A percentile compares a stretch with the other conserved stretches of the same genome.
Conservation (phyloP, 495 filamentous ascomycete species). For the Penicillium odoratum region DNA sequence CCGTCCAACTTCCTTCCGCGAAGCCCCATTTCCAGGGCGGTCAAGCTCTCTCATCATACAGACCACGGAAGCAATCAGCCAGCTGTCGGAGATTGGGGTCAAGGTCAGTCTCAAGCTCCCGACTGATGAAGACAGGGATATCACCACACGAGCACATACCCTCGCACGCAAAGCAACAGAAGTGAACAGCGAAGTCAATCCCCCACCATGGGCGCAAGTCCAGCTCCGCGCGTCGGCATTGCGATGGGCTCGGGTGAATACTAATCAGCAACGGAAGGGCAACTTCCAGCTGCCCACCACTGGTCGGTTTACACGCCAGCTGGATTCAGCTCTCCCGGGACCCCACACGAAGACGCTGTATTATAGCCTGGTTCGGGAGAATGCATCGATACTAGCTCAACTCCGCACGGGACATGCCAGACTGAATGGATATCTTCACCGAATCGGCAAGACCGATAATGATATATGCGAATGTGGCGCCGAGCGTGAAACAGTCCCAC, state of each 20-base stretch:
- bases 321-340: slow-evolving; percentile 5
- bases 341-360: background rate
- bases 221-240: background rate
- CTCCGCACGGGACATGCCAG: slow-evolving; percentile 11
- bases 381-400: slow-evolving; percentile 1
- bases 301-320: slow-evolving; percentile 6
- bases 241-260: slow-evolving; percentile 5
- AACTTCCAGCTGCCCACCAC: slow-evolving; percentile 1
- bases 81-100: background rate
- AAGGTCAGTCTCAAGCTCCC: slow-evolving; percentile 4
- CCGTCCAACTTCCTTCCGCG: no score
- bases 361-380: slow-evolving; percentile 4
- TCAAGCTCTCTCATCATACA: background rate
- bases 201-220: slow-evolving; percentile 5
- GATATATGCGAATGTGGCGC: slow-evolving; percentile 26
- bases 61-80: slow-evolving; percentile 7
- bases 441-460: slow-evolving; percentile 21
- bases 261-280: background rate
- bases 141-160: slow-evolving; percentile 4
- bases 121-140: slow-evolving; percentile 5
- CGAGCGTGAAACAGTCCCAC: slow-evolving; percentile 30
- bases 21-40: slow-evolving; percentile 2
- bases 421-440: slow-evolving; percentile 10
- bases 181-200: slow-evolving; percentile 5
- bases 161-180: slow-evolving; percentile 4